Percentiles rank a stretch among this genome's conserved stretches.
phyloP scores from a whole-genome alignment of 202 grass and related monocot species.

The Elaeis oleifera region DNA sequence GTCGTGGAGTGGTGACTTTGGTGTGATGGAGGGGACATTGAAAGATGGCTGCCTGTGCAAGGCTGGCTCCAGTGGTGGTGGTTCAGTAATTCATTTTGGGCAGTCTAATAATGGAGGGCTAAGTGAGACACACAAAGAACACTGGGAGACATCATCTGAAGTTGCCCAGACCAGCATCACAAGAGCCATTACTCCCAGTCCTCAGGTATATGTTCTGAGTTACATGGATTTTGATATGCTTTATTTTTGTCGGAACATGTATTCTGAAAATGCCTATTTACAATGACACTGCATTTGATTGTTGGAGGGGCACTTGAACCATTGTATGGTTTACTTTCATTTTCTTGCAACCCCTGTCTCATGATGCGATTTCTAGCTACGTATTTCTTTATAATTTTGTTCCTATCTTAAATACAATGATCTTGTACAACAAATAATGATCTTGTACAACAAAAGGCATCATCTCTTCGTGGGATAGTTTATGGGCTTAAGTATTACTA shows the following conservation, averaged over 20 bases:
- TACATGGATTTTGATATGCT: not conserved
- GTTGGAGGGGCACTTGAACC: not conserved
- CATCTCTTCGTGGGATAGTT: too few species aligned
- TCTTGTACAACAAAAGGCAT: too few species aligned
- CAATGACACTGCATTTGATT: not conserved
- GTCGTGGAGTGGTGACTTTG: conserved; percentile 28
- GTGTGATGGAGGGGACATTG: conserved; percentile 14
- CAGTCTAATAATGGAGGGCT: conserved; percentile 22
- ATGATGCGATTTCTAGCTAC: too few species aligned
- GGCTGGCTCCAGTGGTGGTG: conserved; percentile 6
- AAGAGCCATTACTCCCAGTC: conserved; percentile 15
- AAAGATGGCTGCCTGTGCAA: conserved; percentile 12
- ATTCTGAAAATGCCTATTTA: not conserved
- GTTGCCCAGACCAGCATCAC: conserved; percentile 22
- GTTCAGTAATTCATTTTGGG: conserved; percentile 15
- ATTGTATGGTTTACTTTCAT: not conserved
- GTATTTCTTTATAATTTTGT: too few species aligned
- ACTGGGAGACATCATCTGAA: conserved; percentile 23
- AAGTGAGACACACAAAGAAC: conserved; percentile 19
- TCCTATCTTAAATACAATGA: too few species aligned
- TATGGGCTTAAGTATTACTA: too few species aligned
- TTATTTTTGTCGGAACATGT: not conserved
- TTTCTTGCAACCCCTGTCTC: too few species aligned
- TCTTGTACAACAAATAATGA: too few species aligned
- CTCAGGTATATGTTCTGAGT: conserved; percentile 28